Evolutionary conservation across 192 early-diverging fungal genomes (phyloP).

Genomic region (Podila horticola): DNA sequence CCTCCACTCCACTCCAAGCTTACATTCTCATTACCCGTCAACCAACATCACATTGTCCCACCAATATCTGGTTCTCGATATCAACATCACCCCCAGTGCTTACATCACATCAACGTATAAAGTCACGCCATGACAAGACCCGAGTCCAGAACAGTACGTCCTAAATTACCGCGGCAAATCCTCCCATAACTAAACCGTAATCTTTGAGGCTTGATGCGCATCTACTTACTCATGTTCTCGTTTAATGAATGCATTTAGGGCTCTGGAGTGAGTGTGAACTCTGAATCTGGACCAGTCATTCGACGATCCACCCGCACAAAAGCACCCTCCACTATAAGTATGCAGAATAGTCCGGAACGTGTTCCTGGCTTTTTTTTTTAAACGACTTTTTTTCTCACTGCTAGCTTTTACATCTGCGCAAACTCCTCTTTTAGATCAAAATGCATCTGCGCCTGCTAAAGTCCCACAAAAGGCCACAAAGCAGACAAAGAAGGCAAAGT

Average conservation of each 20-base stretch:
- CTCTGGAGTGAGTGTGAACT: background rate
- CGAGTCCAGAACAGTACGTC: background rate
- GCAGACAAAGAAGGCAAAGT: background rate
- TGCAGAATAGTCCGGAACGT: background rate
- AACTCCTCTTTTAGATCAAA: background rate
- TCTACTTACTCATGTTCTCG: background rate
- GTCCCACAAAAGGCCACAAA: background rate
- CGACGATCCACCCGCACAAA: conserved; percentile 20
- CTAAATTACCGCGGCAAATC: background rate
- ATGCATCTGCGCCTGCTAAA: background rate
- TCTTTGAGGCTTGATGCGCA: no score
- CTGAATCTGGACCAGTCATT: background rate
- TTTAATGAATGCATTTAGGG: background rate
- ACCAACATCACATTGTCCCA: background rate
- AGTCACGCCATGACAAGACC: background rate
- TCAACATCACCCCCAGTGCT: no score
- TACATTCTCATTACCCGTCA: background rate
- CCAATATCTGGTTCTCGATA: no score
- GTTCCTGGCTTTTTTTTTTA: background rate
- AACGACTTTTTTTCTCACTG: background rate
- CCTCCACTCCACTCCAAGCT: background rate
- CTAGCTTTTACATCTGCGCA: background rate
- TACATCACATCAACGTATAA: background rate
- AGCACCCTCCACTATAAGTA: background rate
- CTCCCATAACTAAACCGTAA: no score